A percentile compares a stretch with the other conserved stretches of the same genome.
phyloP scores from a whole-genome alignment of 352 stramenopile genomes.

The Pythium phragmitis region DNA sequence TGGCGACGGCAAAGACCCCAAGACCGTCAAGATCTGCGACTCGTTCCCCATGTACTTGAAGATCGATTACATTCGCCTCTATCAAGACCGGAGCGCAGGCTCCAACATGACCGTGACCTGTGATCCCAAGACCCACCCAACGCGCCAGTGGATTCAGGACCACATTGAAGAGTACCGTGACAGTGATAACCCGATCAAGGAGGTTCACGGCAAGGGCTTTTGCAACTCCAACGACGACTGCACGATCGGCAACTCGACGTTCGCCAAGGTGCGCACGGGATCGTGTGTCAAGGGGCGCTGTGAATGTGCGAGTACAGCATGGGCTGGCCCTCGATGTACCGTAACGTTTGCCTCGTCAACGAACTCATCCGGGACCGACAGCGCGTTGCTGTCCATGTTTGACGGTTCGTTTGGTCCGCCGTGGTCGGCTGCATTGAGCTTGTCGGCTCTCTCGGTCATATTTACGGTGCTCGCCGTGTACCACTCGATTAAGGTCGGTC shows the following conservation, averaged over 20 bases:
- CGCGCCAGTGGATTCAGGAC: slow-evolving; percentile 69
- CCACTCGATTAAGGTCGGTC: slow-evolving; percentile 28
- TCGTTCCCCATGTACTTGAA: slow-evolving; percentile 70
- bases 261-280: slow-evolving; percentile 23
- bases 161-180: slow-evolving; percentile 79
- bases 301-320: slow-evolving; percentile 45
- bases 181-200: slow-evolving; percentile 47
- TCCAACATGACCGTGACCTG: slow-evolving; percentile 62
- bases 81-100: slow-evolving; percentile 43
- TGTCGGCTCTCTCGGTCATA: slow-evolving; percentile 33
- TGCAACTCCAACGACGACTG: slow-evolving; percentile 62
- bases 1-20: slow-evolving; percentile 41
- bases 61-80: slow-evolving; percentile 80
- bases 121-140: slow-evolving; percentile 64
- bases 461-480: slow-evolving; percentile 36
- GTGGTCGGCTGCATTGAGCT: slow-evolving; percentile 31
- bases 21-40: slow-evolving; percentile 58
- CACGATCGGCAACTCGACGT: slow-evolving; percentile 34
- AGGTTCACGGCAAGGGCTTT: slow-evolving; percentile 64
- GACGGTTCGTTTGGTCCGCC: slow-evolving; percentile 49
- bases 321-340: slow-evolving; percentile 60
- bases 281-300: slow-evolving; percentile 45
- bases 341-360: slow-evolving; percentile 28
- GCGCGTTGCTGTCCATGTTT: slow-evolving; percentile 19
- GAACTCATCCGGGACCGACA: slow-evolving; percentile 19